Evolutionary conservation across 2,329 filamentous ascomycete species (phyloP).

Genomic region (Pseudocercospora macadamiae): DNA sequence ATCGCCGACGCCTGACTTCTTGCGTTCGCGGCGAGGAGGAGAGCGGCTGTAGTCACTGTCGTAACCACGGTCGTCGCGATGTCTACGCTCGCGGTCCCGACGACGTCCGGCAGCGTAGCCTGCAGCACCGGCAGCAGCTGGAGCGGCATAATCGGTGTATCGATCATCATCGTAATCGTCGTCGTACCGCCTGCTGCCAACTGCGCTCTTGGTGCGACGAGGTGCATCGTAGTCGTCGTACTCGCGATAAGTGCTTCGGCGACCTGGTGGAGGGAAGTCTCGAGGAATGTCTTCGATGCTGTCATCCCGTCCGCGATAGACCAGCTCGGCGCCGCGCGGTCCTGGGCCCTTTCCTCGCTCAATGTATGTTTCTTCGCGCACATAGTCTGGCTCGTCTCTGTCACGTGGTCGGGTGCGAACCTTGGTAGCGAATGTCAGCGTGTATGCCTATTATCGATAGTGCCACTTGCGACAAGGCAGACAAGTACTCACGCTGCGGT

Average conservation of each 20-base stretch:
- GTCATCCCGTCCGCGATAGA: constrained; percentile 66
- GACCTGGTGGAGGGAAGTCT: constrained; percentile 73
- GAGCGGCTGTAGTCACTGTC: constrained; percentile 50
- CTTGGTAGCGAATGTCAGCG: constrained; percentile 26
- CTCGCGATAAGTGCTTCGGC: constrained; percentile 29
- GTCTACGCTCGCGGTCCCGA: constrained; percentile 37
- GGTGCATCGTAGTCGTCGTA: constrained; percentile 52
- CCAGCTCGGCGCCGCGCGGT: constrained; percentile 48
- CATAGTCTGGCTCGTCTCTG: constrained; percentile 55
- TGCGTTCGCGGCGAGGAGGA: constrained; percentile 48
- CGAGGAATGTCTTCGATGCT: constrained; percentile 84
- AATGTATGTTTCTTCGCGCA: constrained; percentile 54
- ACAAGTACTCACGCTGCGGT: constrained; percentile 36
- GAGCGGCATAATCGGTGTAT: constrained; percentile 52
- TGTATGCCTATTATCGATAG: neutral
- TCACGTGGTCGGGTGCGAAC: constrained; percentile 47
- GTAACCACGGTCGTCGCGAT: constrained; percentile 52
- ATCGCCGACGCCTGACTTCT: constrained; percentile 65
- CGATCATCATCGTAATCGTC: constrained; percentile 64
- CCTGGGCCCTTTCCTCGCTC: constrained; percentile 48
- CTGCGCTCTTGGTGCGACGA: constrained; percentile 65
- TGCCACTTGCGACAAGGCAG: neutral
- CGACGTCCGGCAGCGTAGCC: constrained; percentile 41
- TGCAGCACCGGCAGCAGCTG: constrained; percentile 47
- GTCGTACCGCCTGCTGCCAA: constrained; percentile 46